Base-by-base conservation (phyloP, 2,329 filamentous ascomycete species). In the Ambrosiella cleistominuta region DNA sequence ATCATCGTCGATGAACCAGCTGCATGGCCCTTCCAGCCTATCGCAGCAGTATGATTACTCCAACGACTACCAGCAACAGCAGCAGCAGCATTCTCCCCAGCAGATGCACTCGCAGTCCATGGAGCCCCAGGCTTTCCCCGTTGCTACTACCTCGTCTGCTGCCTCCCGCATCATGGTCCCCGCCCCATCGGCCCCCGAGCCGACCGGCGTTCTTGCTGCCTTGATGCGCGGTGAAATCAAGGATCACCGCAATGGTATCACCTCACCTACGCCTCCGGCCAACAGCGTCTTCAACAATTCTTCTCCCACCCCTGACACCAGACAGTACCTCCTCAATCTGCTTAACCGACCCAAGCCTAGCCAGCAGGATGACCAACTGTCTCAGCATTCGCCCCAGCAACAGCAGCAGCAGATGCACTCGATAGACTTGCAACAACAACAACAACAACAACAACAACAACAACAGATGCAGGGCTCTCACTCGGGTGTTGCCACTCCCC, bases 301-400 rank as follows among this genome's bases (percentile, higher is more conserved):
- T 39, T 73, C 78, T 49, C 78, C 80, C 57, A 71, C 78, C 19
- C 76, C 81, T 52, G 84, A 88, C 68, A 87, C 89, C 3, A 86
- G 94, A 69, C 83, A 91, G 62, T 86, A 93, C 66, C 75, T 98
- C 53, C 80, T 97, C 62, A 85, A 88, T 64, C 75, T 97, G 60
- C 78, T 98, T 62, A 93, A 89, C 66, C 83, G 85, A 54, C 82
- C 86, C 56, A 89, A 84, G 70, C 80, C 81, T 11, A 74, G 75
- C 60, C 80, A 83, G 68, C 74, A 71, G 53, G 78, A 82, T 52
- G 71, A 71, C 62, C 70, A 71, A 62, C 37, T 17, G 9, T 27
- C 13, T 9, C 52, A 54, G 52, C 39, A 40, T 11, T 42, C 36
- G 37, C 52, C 36, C 8, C 66, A 53, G 27, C 54, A 49, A 37